Conservation (phyloP, 148 eudicot genomes). For the Spergularia bocconei region DNA sequence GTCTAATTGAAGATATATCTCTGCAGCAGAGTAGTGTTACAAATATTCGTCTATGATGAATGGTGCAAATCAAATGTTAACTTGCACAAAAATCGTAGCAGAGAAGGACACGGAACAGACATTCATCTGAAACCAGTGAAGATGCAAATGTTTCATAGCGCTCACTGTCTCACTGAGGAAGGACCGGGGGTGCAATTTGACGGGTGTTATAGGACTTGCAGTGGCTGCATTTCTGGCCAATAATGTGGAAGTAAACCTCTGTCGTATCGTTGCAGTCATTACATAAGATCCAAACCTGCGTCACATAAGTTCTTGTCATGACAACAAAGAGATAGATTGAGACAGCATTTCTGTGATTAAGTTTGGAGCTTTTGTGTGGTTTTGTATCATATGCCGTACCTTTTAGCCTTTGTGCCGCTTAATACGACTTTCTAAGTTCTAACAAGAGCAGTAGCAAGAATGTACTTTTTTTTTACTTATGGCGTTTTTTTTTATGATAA, state of each 20-base stretch:
- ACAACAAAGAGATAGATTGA: neutral
- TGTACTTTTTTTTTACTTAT: too few species aligned
- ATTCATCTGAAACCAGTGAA: neutral
- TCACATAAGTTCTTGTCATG: neutral
- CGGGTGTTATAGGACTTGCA: slow-evolving; percentile 88
- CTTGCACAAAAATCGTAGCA: slow-evolving; percentile 24
- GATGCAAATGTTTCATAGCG: neutral
- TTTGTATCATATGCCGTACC: too few species aligned
- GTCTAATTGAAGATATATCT: neutral
- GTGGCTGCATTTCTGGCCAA: slow-evolving; percentile 93
- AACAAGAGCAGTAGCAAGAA: too few species aligned
- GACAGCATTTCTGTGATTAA: too few species aligned
- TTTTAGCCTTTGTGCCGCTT: too few species aligned
- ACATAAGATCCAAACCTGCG: slow-evolving; percentile 92
- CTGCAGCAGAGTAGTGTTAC: slow-evolving; percentile 10
- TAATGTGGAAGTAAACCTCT: slow-evolving; percentile 80
- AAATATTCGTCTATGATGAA: slow-evolving; percentile 22
- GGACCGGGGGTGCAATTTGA: slow-evolving; percentile 71
- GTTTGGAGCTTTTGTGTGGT: too few species aligned
- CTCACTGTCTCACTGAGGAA: slow-evolving; percentile 37
- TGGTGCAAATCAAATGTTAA: slow-evolving; percentile 18
- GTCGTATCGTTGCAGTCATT: slow-evolving; percentile 96
- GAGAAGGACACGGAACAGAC: slow-evolving; percentile 5
- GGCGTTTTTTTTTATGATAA: too few species aligned
- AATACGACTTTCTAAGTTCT: too few species aligned